Conservation (phyloP, 192 early-diverging fungal genomes). For the Rhizophagus prolifer region DNA sequence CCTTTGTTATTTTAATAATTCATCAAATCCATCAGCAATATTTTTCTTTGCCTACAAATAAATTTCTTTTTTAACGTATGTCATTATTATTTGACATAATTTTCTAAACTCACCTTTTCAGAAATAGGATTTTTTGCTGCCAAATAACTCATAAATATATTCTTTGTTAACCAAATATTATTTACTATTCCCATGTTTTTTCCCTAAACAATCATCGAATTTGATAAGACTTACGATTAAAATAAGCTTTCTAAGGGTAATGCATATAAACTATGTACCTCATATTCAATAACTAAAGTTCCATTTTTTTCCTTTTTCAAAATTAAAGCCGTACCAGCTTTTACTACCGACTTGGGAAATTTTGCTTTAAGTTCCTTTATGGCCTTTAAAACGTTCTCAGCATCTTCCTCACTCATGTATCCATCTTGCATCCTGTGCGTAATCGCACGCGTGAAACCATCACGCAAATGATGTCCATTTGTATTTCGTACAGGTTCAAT, state of each 20-base stretch:
- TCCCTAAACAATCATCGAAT: conserved; percentile 34
- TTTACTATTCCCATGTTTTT: conserved; percentile 43
- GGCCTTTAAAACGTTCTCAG: conserved; percentile 50
- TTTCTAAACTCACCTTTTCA: conserved; percentile 30
- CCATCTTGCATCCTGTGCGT: conserved; percentile 43
- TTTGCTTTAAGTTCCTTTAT: conserved; percentile 52
- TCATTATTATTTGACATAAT: not conserved
- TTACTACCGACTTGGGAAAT: conserved; percentile 50
- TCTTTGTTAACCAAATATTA: conserved; percentile 51
- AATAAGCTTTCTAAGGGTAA: too few relatives aligned
- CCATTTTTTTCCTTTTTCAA: conserved; percentile 51
- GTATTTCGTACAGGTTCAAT: conserved; percentile 49
- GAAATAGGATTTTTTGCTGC: conserved; percentile 46
- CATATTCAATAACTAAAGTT: conserved; percentile 35
- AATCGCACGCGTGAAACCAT: conserved; percentile 53
- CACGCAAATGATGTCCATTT: conserved; percentile 54
- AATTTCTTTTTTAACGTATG: not conserved
- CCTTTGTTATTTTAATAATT: not conserved
- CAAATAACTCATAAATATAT: conserved; percentile 54
- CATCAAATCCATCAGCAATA: conserved; percentile 27
- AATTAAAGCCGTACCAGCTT: conserved; percentile 45
- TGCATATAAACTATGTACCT: conserved; percentile 21
- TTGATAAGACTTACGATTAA: not conserved
- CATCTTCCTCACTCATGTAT: conserved; percentile 39
- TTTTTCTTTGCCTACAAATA: conserved; percentile 21